Base-by-base conservation (phyloP, 805 yeast species). In the Saccharomyces kudriavzevii region DNA sequence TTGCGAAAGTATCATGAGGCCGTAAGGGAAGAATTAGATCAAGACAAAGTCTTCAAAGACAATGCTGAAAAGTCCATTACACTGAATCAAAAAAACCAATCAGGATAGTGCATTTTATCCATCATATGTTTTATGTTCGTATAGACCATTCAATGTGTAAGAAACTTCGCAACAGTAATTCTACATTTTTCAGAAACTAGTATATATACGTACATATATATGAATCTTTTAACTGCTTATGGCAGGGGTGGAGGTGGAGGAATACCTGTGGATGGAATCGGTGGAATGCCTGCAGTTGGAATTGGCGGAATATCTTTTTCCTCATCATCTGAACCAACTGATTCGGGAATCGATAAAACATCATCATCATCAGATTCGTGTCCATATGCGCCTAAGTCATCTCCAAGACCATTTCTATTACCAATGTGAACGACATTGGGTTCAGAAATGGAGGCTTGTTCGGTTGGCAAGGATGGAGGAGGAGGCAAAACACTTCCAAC, bases 1-100 rank as follows among this genome's bases (percentile, higher is more conserved):
- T 83, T 82, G 57, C 65, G 60, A 17, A 81, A 77, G 51, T 80
- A 78, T 49, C 77, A 74, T 63, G 71, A 63, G 24, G 65, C 69
- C 46, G 62, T 74, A 10, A 53, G 54, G n/a, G 52, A 61, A 13
- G 75, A 71, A 52, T 51, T 74, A 31, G 54, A 55, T 45, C 67
- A 63, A 49, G 76, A 71, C 50, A 53, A 63, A 24, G 45, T 50
- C 4, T 8, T 11, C 4, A 35, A 17, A 5, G 14, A 20, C 31
- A 43, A 27, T 13, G 27, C 45, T 28, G 13, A 29, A 29, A 45
- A 20, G 10, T 8, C 17, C 11, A 4, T 17, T 17, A 9, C n/a
- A n/a, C 9, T 13, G 17, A 11, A 29, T 5, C 17, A 20, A 20
- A 50, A 50, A 4, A 11, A 20, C 13, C 45, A n/a, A 29, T n/a